phyloP scores from a whole-genome alignment of 2,329 filamentous ascomycete genomes.

The Orbilia blumenaviensis region DNA sequence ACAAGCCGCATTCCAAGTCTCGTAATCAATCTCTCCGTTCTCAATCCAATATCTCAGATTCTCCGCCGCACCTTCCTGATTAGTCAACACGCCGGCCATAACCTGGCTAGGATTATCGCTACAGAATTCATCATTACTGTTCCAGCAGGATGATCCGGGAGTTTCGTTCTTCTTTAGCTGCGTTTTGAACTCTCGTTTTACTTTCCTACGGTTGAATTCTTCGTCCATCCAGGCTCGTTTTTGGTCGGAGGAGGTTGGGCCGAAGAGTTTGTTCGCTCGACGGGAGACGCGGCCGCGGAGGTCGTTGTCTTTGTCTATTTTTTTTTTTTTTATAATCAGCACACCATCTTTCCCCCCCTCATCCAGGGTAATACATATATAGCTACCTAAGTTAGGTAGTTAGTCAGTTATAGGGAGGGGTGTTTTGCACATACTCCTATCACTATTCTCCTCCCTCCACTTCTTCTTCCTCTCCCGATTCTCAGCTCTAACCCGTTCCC shows the following conservation, averaged over 20 bases:
- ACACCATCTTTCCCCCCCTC: too few relatives aligned
- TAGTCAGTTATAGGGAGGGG: neutral
- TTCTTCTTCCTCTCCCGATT: slow-evolving; percentile 59
- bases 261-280: slow-evolving; percentile 58
- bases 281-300: slow-evolving; percentile 59
- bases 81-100: slow-evolving; percentile 33
- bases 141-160: slow-evolving; percentile 32
- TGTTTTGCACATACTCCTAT: slow-evolving; percentile 56
- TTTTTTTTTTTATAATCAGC: neutral
- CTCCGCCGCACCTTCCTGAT: slow-evolving; percentile 42
- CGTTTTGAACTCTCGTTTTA: slow-evolving; percentile 58
- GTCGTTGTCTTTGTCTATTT: slow-evolving; percentile 59
- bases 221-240: slow-evolving; percentile 58
- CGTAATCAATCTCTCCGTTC: slow-evolving; percentile 40
- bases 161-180: slow-evolving; percentile 54
- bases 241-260: slow-evolving; percentile 41
- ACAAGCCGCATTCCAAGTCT: slow-evolving; percentile 44
- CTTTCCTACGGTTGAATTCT: slow-evolving; percentile 58
- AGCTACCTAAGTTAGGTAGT: too few relatives aligned
- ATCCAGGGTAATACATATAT: too few relatives aligned
- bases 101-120: slow-evolving; percentile 40
- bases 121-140: slow-evolving; percentile 39
- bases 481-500: slow-evolving; percentile 58
- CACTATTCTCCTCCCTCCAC: slow-evolving; percentile 59
- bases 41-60: slow-evolving; percentile 38